Base-by-base conservation (phyloP, 106 monocot species). In the Apostasia ramifera region DNA sequence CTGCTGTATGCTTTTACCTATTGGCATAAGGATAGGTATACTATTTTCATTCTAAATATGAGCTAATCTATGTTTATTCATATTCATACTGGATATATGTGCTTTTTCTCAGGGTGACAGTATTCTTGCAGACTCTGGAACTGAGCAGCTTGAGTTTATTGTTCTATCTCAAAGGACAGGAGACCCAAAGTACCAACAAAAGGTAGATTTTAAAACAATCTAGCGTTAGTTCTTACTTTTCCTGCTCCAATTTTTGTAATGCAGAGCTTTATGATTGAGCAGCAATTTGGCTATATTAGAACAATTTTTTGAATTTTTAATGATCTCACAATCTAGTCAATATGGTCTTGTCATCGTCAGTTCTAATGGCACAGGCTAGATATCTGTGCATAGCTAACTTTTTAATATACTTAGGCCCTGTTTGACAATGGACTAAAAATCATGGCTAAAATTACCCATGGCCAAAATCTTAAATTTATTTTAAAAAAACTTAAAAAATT, bases 71-170 rank as follows among this genome's bases (percentile, higher is more conserved):
- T 0, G 26, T 48, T 48, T 61, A 42, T 40, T 61, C 42, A 61
- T 42, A 7, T 42, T 41, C 9, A 9, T 41, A 61, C 8, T 65
- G 65, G 13, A 50, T 26, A 48, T 65, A 7, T 63, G 37, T 65
- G 47, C 1, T 8, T 69, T 77, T 75, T 76, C 56, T 50, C 79
- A 94, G 93, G 93, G 93, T 42, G 71, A 78, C 53, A 84, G 93
- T 53, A 80, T 94, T 52, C 59, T 94, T 59, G 89, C 93, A 53
- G 93, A 94, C 82, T 90, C 89, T 53, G 93, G 86, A 43, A 94
- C 93, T 45, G 93, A 94, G 71, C 90, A 94, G 60, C 76, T 94
- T 62, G 93, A 94, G 74, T 87, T 94, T 73, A 94, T 94, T 61
- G 89, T 86, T 87, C 68, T 94, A 49, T 94, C 93, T 56, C 86